A percentile compares a stretch with the other conserved stretches of the same genome.
These are phyloP conservation scores for Iberis pinnata DNA, from an alignment of 345 rosid genomes.

Conservation along the genomic window DNA sequence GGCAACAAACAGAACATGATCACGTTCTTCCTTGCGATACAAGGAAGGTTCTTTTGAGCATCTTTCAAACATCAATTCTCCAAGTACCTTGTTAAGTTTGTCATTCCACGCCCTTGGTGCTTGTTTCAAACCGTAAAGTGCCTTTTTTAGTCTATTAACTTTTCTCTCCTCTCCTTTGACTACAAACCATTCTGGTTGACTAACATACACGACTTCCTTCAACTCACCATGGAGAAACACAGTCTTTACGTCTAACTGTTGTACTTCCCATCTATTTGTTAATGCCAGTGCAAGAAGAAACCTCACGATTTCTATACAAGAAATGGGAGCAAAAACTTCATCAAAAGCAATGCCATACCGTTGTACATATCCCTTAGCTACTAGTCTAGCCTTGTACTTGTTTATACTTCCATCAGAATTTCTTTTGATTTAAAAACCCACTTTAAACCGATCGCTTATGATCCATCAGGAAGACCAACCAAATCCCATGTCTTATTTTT, in stretches of 20 bases:
- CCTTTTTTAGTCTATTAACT: neutral
- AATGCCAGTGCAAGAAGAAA: neutral
- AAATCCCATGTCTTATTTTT: neutral
- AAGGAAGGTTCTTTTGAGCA: neutral
- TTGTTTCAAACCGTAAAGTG: neutral
- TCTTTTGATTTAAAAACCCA: neutral
- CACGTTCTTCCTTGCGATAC: neutral
- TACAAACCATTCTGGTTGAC: neutral
- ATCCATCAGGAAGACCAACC: neutral
- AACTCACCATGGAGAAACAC: too few relatives aligned
- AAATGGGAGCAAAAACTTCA: too few relatives aligned
- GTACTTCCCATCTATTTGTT: neutral
- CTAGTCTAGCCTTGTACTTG: neutral
- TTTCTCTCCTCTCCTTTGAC: neutral
- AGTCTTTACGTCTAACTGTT: too few relatives aligned
- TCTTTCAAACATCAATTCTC: rapidly evolving
- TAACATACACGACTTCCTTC: neutral
- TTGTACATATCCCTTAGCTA: neutral
- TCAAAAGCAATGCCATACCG: neutral
- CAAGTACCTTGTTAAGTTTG: neutral
- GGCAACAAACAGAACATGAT: neutral
- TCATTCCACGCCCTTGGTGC: neutral
- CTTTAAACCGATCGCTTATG: neutral
- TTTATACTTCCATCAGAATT: neutral
- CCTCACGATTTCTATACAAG: neutral